Base-by-base conservation (phyloP, 495 filamentous ascomycete genomes). In the Terfezia boudieri region DNA sequence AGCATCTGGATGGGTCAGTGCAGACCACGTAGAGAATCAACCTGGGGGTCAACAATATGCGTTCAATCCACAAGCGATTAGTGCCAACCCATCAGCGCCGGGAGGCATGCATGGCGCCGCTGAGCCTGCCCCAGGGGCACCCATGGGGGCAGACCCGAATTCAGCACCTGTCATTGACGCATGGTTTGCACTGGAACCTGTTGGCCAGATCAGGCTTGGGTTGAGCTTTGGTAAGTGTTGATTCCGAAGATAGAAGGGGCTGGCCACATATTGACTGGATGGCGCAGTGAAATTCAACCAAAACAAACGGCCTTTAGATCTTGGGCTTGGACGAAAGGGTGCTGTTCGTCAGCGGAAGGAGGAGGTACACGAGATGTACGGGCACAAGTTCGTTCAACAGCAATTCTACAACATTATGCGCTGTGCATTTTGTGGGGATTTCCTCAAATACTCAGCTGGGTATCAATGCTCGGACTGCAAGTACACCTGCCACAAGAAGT, bases 371-470 rank as follows among this genome's bases (percentile, higher is more conserved):
- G 90, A 96, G 69, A 89, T 94, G 74, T 94, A 93, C 65, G 90
- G 90, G 36, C 90, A 99, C 80, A 95, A 95, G 70, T 99, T 99
- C 61, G 79, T 95, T 50, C 79, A 83, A 60, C 87, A 93, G 68
- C 89, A 94, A 67, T 99, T 96, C 71, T 99, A 96, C 80, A 96
- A 96, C 72, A 94, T 99, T 67, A 99, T 99, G 90, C 90, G 92
- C 60, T 99, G 90, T 71, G 92, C 90, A 36, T 78, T 96, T 20
- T 99, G 90, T 68, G 92, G 89, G 54, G 92, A 96, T 55, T 94
- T 96, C 62, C 80, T 99, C 69, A 96, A 95, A 65, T 96, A 96
- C 69, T 88, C 88, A 36, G 83, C 90, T 14, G 92, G 90, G 49
- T 95, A 96, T 89, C 90, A 99, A 71, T 99, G 90, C 67, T 82